Evolutionary conservation across 257 asterid genomes (phyloP).

Genomic region (Nicotiana attenuata): DNA sequence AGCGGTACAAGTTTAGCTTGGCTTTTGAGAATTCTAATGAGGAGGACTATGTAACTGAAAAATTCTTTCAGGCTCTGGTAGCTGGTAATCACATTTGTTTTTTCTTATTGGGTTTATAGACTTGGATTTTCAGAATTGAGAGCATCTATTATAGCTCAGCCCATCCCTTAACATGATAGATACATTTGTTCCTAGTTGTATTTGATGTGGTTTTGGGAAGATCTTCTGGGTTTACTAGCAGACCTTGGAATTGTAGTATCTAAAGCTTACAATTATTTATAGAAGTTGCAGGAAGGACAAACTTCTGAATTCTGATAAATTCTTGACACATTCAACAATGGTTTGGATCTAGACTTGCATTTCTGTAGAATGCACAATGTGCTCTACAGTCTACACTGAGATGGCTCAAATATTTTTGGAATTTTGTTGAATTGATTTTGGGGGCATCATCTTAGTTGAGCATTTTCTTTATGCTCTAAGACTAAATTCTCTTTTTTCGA

Average conservation of each 20-base stretch:
- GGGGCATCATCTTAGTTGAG: neutral
- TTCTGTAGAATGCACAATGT: neutral
- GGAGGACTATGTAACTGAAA: constrained; percentile 97
- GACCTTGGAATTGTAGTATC: neutral
- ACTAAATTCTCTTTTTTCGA: neutral
- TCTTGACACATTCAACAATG: neutral
- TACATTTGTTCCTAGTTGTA: neutral
- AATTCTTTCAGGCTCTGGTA: constrained; percentile 91
- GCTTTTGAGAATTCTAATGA: constrained; percentile 97
- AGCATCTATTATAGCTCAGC: neutral
- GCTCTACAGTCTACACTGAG: neutral
- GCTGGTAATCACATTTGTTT: constrained; percentile 56
- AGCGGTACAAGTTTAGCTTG: constrained; percentile 83
- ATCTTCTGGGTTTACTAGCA: neutral
- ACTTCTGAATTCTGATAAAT: neutral
- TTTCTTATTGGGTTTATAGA: neutral
- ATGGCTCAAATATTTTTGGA: neutral
- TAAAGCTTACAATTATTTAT: neutral
- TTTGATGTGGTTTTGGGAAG: constrained; percentile 2
- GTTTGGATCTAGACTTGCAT: neutral
- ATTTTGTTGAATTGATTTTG: neutral
- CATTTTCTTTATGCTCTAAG: neutral
- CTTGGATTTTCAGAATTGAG: neutral
- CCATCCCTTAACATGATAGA: neutral
- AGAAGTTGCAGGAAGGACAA: neutral